Evolutionary conservation across 441 rosid species (phyloP).

Genomic region (Adansonia rubrostipa): DNA sequence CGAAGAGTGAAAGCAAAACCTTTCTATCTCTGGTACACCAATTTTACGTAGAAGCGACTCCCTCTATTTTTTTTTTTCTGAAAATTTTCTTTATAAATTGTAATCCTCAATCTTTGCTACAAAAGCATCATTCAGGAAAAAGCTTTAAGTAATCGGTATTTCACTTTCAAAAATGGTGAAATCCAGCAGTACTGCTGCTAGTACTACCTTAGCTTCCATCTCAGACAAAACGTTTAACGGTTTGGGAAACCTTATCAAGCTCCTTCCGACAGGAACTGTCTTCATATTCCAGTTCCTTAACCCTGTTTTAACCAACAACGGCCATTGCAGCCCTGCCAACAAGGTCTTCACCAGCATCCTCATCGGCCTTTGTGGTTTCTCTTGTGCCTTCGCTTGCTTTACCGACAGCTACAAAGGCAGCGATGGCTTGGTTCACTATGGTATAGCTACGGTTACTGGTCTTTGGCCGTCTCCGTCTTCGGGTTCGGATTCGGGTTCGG

Average conservation of each 20-base stretch:
- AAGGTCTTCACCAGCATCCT: conserved; percentile 58
- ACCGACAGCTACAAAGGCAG: conserved; percentile 71
- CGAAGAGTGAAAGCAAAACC: conserved; percentile 47
- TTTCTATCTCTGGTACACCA: conserved; percentile 13
- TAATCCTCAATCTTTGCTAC: background rate
- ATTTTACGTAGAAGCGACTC: conserved; percentile 52
- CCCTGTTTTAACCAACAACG: conserved; percentile 78
- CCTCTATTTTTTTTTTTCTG: background rate
- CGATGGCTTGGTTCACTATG: conserved; percentile 62
- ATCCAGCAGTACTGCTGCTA: background rate
- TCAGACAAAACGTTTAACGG: conserved; percentile 49
- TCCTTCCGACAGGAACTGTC: conserved; percentile 90
- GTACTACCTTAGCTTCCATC: conserved; percentile 33
- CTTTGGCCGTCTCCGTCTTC: conserved; percentile 58
- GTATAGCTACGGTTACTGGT: conserved; percentile 59
- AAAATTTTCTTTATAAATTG: conserved; percentile 27
- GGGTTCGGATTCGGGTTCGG: conserved; percentile 17
- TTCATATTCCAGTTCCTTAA: conserved; percentile 82
- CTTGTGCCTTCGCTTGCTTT: conserved; percentile 72
- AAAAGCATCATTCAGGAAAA: background rate
- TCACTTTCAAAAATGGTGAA: conserved; percentile 25
- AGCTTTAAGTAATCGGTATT: background rate
- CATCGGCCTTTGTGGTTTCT: conserved; percentile 58
- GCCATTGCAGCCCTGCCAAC: conserved; percentile 53
- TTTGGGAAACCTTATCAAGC: conserved; percentile 68